Percentiles rank a stretch among this genome's conserved stretches.
Evolutionary conservation across 75 land plant genomes (phyloP).

Genomic region (Pinus taeda): DNA sequence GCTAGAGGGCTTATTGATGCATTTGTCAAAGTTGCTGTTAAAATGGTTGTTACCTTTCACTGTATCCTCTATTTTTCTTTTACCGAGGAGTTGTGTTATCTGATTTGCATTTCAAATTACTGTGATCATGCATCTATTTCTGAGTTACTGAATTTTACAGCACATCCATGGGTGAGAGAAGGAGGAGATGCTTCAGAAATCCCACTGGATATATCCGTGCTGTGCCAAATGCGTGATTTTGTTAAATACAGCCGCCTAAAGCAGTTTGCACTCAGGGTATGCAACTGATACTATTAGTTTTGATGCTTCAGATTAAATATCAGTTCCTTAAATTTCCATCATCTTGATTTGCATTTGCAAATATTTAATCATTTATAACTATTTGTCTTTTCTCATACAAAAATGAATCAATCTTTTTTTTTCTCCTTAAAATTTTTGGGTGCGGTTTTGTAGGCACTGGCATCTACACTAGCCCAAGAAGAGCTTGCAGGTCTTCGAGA

Average conservation of each 20-base stretch:
- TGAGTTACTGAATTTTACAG: slow-evolving; percentile 39
- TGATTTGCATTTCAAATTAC: neutral
- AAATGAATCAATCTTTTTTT: neutral
- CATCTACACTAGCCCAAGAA: slow-evolving; percentile 81
- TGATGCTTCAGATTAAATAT: neutral
- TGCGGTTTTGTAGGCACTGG: slow-evolving; percentile 65
- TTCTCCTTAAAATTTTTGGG: neutral
- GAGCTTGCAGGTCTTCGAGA: slow-evolving; percentile 84
- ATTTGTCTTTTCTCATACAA: neutral
- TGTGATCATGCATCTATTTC: slow-evolving; percentile 1
- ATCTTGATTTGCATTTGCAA: neutral
- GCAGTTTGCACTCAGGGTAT: slow-evolving; percentile 92
- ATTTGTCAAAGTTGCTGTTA: neutral
- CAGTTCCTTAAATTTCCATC: neutral
- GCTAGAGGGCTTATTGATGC: neutral
- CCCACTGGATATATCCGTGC: slow-evolving; percentile 91
- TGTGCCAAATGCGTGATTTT: slow-evolving; percentile 91
- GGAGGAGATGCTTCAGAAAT: slow-evolving; percentile 94
- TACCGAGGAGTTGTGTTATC: neutral
- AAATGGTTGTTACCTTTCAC: neutral
- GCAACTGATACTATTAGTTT: neutral
- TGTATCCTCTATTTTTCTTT: neutral
- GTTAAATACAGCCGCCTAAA: slow-evolving; percentile 92
- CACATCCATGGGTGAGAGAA: slow-evolving; percentile 98
- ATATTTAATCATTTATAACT: neutral